A percentile compares a stretch with the other conserved stretches of the same genome.
Conservation (phyloP, 306 rosid genomes). For the Pterocarpus macrocarpus region DNA sequence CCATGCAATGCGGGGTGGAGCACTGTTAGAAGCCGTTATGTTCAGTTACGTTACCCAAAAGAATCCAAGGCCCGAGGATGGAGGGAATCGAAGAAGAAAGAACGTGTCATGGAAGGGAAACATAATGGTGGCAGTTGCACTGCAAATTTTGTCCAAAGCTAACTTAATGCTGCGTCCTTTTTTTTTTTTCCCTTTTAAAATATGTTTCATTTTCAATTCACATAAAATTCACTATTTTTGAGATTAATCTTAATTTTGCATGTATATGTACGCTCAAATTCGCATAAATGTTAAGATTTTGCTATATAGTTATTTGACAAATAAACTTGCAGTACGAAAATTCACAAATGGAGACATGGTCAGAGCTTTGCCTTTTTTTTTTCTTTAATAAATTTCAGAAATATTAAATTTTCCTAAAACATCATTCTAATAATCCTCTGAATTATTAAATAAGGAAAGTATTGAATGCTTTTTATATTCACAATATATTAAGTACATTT, state of each 20-base stretch:
- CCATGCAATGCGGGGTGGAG: not conserved
- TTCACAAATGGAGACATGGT: too few relatives aligned
- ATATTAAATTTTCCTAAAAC: too few relatives aligned
- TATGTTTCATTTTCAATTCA: not conserved
- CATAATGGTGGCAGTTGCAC: too few relatives aligned
- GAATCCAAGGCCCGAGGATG: conserved; percentile 42
- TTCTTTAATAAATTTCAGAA: too few relatives aligned
- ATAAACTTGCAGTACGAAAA: not conserved
- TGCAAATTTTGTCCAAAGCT: not conserved
- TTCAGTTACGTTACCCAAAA: conserved; percentile 12
- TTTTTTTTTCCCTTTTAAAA: not conserved
- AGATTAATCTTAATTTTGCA: not conserved
- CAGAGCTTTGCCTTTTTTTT: too few relatives aligned
- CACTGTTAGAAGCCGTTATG: conserved; percentile 14
- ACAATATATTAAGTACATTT: too few relatives aligned
- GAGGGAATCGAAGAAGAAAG: conserved; percentile 23
- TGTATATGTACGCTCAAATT: not conserved
- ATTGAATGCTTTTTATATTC: too few relatives aligned
- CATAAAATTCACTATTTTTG: not conserved
- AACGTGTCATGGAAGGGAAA: not conserved
- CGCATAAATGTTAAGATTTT: not conserved
- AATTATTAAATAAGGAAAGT: too few relatives aligned
- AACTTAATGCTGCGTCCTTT: conserved; percentile 16
- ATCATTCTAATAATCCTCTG: too few relatives aligned
- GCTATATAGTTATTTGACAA: not conserved